Percentiles rank a stretch among this genome's conserved stretches.
Evolutionary conservation across 208 protist genomes (phyloP).

Genomic region (Acanthamoeba culbertsoni): DNA sequence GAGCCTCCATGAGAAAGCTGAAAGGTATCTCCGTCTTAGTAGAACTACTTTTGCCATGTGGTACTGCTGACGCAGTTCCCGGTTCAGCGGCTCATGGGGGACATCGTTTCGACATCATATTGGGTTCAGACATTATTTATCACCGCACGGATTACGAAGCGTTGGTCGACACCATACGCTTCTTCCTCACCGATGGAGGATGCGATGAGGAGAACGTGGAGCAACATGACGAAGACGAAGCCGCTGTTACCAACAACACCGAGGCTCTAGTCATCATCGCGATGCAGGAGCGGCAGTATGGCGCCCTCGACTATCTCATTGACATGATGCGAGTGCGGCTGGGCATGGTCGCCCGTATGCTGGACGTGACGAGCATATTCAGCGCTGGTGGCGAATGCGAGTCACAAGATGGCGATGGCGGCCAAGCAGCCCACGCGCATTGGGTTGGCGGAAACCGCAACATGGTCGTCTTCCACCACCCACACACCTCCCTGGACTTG

Average conservation of each 20-base stretch:
- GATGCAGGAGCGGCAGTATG: slow-evolving; percentile 26
- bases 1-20: neutral
- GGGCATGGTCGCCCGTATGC: neutral
- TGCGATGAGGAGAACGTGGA: neutral
- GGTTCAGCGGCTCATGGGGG: neutral
- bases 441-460: neutral
- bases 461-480: slow-evolving; percentile 1
- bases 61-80: neutral
- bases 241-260: neutral
- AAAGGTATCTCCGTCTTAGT: neutral
- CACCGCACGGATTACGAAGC: slow-evolving; percentile 24
- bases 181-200: neutral
- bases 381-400: neutral
- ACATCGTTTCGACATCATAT: neutral
- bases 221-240: neutral
- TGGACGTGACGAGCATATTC: slow-evolving; percentile 10
- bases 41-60: neutral
- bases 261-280: neutral
- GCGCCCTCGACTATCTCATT: neutral
- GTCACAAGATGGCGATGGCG: neutral
- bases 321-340: neutral
- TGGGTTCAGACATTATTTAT: slow-evolving; percentile 4
- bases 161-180: neutral
- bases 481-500: neutral
- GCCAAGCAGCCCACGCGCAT: neutral